These are phyloP conservation scores for Esteya vermicola DNA, from an alignment of 2,329 filamentous ascomycete species.

Conservation along the genomic window DNA sequence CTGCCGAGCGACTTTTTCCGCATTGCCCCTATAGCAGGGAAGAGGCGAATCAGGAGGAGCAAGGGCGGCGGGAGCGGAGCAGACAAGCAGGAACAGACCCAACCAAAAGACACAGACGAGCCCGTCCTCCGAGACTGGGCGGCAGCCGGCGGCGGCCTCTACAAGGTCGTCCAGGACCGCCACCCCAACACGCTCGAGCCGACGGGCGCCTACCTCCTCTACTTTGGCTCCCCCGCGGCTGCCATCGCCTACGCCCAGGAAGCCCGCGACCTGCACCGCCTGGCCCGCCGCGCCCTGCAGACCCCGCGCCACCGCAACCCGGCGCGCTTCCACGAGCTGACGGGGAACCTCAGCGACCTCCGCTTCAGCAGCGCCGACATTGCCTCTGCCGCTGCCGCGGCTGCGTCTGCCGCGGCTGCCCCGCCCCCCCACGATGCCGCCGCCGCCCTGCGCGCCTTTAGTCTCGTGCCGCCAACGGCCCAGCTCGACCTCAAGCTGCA, in stretches of 20 bases:
- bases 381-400: neutral
- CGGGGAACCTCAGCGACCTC: constrained; percentile 4
- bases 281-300: constrained; percentile 14
- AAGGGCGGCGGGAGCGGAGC: no score
- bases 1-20: constrained; percentile 58
- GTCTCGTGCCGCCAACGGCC: constrained; percentile 17
- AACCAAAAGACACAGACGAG: no score
- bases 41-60: no score
- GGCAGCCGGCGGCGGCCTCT: constrained; percentile 17
- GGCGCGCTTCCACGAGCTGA: constrained; percentile 16
- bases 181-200: constrained; percentile 49
- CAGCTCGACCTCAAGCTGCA: constrained; percentile 12
- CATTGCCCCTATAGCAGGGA: constrained; percentile 34
- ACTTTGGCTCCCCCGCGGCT: constrained; percentile 47
- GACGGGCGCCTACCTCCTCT: constrained; percentile 51
- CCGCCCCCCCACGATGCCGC: constrained; percentile 5
- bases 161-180: constrained; percentile 46
- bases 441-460: constrained; percentile 14
- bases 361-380: constrained; percentile 1
- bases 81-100: no score
- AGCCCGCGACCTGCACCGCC: constrained; percentile 31
- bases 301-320: constrained; percentile 19
- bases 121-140: constrained; percentile 57
- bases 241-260: constrained; percentile 48
- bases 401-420: no score